Evolutionary conservation across 257 asterid species (phyloP).

Genomic region (Capsicum pubescens): DNA sequence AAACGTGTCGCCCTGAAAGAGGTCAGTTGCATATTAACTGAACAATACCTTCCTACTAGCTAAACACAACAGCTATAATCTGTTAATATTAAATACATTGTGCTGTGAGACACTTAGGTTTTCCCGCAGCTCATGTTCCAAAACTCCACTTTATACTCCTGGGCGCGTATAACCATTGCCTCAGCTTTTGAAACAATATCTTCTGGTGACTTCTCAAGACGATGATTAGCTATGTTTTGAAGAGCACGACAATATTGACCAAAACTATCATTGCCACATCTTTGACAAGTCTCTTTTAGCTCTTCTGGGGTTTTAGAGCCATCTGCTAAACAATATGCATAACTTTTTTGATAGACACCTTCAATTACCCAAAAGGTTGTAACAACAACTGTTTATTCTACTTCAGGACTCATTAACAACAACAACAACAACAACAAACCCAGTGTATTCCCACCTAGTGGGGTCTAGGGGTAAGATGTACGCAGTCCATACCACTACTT

Average conservation of each 20-base stretch:
- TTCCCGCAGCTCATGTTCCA: constrained; percentile 76
- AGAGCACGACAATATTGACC: constrained; percentile 60
- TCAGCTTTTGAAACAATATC: constrained; percentile 62
- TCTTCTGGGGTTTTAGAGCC: constrained; percentile 63
- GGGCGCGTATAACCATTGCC: constrained; percentile 50
- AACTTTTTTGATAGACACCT: constrained; percentile 82
- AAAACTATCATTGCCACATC: constrained; percentile 75
- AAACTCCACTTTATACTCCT: constrained; percentile 69
- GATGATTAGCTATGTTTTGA: constrained; percentile 54
- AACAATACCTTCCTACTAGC: too few species aligned
- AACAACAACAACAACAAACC: too few species aligned
- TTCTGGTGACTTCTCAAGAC: constrained; percentile 54
- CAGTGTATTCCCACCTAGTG: too few species aligned
- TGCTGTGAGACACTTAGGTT: constrained; percentile 14
- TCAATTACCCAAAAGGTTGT: constrained; percentile 86
- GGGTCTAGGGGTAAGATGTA: too few species aligned
- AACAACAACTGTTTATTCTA: constrained; percentile 64
- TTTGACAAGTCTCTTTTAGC: constrained; percentile 67
- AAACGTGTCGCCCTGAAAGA: too few species aligned
- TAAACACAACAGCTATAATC: too few species aligned
- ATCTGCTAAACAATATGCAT: constrained; percentile 76
- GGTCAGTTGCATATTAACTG: too few species aligned
- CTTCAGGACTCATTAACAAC: constrained; percentile 44
- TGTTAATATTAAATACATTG: too few species aligned
- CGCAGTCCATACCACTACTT: too few species aligned